These are phyloP conservation scores for Pythium oligandrum DNA, from an alignment of 352 stramenopile genomes.

Conservation along the genomic window DNA sequence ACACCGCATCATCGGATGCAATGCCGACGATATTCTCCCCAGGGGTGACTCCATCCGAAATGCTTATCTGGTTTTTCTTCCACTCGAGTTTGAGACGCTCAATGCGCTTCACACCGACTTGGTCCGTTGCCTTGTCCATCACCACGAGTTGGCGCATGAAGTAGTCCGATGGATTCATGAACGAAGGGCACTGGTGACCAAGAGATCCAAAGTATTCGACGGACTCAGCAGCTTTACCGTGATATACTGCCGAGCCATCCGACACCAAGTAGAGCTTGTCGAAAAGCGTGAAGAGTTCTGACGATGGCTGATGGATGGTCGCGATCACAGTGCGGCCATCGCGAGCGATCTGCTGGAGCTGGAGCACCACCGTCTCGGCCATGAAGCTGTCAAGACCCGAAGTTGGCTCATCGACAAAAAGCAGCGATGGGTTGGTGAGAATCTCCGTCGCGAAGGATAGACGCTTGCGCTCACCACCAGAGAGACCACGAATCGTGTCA, in stretches of 20 bases:
- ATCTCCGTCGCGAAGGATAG: conserved; percentile 82
- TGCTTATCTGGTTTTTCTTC: conserved; percentile 7
- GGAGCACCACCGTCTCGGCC: conserved; percentile 39
- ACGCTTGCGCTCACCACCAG: conserved; percentile 38
- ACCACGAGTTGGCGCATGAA: conserved; percentile 52
- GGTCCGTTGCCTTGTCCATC: conserved; percentile 39
- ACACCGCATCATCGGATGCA: no score
- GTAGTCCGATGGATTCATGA: conserved; percentile 60
- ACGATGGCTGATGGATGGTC: conserved; percentile 86
- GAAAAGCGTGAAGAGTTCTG: conserved; percentile 47
- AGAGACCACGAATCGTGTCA: no score
- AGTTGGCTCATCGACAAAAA: conserved; percentile 86
- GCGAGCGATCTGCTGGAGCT: conserved; percentile 69
- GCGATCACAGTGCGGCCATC: conserved; percentile 84
- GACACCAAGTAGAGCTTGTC: conserved; percentile 55
- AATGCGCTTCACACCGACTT: conserved; percentile 13
- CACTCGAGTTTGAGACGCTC: conserved; percentile 38
- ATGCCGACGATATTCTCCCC: no score
- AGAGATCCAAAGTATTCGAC: conserved; percentile 53
- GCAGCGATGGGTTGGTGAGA: conserved; percentile 64
- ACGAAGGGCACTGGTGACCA: conserved; percentile 48
- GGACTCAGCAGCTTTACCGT: conserved; percentile 39
- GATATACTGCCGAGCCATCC: conserved; percentile 45
- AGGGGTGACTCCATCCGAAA: no score
- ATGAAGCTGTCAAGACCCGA: conserved; percentile 56